Percentiles rank a stretch among this genome's conserved stretches.
These are phyloP conservation scores for Nannizziopsis arthrosporioides DNA, from an alignment of 2,329 filamentous ascomycete genomes.

Conservation along the genomic window DNA sequence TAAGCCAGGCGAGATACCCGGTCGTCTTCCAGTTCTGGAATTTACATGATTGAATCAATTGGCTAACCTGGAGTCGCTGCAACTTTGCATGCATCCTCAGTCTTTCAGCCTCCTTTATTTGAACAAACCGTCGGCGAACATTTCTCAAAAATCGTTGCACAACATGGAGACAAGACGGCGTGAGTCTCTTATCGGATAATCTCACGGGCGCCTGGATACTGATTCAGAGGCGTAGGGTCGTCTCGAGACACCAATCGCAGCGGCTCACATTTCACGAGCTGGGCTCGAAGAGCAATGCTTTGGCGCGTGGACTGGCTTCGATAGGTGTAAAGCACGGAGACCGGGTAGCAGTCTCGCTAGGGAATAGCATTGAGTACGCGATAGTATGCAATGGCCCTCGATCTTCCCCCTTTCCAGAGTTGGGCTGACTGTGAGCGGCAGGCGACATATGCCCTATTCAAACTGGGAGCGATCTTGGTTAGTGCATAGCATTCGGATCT, in stretches of 20 bases:
- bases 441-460: conserved; percentile 76
- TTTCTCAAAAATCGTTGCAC: conserved; percentile 34
- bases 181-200: conserved; percentile 25
- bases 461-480: conserved; percentile 80
- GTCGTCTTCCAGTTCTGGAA: not conserved
- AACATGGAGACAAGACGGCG: conserved; percentile 41
- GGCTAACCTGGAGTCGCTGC: conserved; percentile 14
- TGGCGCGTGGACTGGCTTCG: conserved; percentile 58
- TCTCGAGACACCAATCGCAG: conserved; percentile 50
- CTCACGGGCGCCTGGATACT: not conserved
- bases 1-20: conserved; percentile 9
- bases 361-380: conserved; percentile 75
- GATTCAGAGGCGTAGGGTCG: conserved; percentile 33
- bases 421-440: conserved; percentile 14
- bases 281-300: conserved; percentile 61
- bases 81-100: conserved; percentile 5
- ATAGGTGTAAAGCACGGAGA: conserved; percentile 70
- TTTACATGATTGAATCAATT: conserved; percentile 14
- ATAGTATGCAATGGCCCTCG: conserved; percentile 41
- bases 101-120: conserved; percentile 33
- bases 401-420: not conserved
- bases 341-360: conserved; percentile 72
- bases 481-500: conserved; percentile 13
- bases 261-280: conserved; percentile 63
- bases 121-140: conserved; percentile 39